Base-by-base conservation (phyloP, 108 stramenopile species). In the Cyclotella cryptica region DNA sequence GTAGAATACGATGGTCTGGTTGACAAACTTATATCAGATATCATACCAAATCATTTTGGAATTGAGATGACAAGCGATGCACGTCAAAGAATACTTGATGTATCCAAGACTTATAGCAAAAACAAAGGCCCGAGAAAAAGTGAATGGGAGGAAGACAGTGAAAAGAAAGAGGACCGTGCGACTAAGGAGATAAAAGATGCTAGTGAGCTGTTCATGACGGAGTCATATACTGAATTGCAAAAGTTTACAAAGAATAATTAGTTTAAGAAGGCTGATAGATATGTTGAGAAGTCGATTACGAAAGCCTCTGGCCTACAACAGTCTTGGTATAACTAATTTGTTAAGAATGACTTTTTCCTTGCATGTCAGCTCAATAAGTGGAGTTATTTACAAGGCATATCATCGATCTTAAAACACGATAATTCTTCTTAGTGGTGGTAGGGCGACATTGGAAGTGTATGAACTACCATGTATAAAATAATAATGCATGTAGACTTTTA, bases 1-100 rank as follows among this genome's bases (percentile, higher is more conserved):
- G 78, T 94, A 41, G 88, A 95, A 70, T 92, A 93, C 70, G 79
- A 83, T 24, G 72, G 86, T 53, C 58, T 97, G 12, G 90, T 94
- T 5, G 82, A 91, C 27, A 67, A 74, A 40, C 42, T 92, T 27
- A 84, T 89, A 68, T 71, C 84, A 26, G 39, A 77, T 28, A 69
- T 93, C 30, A 52, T 95, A 40, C 92, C 94, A 35, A 70, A 78
- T 22, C 89, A 92, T 71, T 94, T 90, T 73, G 81, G 75, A 3
- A 59, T 92, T 22, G 28, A 67, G 4, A 42, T 82, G 21, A 72
- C 69, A 27, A 58, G 76, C 10, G 57, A 59, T n/a, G 76, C 79
- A 43, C 69, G 82, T n/a, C 69, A 84, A 51, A 68, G 80, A 10
- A 93, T 95, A 66, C 59, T 86, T 60, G 54, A 83, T 24, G 84